A percentile compares a stretch with the other conserved stretches of the same genome.
These are phyloP conservation scores for Phytopythium montanum DNA, from an alignment of 352 stramenopile species.

Conservation along the genomic window DNA sequence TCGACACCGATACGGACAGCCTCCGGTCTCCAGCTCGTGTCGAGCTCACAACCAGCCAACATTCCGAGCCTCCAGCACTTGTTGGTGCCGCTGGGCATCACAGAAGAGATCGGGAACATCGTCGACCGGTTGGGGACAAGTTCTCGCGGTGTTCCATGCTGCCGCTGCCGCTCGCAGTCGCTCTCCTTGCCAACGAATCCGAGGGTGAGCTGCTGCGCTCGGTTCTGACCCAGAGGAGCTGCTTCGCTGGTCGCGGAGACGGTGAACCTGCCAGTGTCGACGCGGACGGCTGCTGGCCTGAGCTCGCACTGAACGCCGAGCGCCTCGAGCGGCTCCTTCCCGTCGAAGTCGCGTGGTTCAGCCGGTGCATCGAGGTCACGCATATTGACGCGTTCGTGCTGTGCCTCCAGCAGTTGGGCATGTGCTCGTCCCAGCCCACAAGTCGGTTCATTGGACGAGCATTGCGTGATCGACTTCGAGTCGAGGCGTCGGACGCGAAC, in stretches of 20 bases:
- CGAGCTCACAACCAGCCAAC: background rate
- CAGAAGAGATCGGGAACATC: background rate
- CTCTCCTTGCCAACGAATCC: constrained; percentile 61
- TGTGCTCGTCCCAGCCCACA: constrained; percentile 39
- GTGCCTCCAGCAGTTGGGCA: constrained; percentile 51
- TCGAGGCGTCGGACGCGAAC: constrained; percentile 29
- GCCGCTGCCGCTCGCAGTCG: constrained; percentile 49
- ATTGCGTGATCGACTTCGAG: constrained; percentile 47
- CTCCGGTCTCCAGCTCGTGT: background rate
- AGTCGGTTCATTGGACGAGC: constrained; percentile 64
- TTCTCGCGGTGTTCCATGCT: constrained; percentile 41
- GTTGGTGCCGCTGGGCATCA: background rate
- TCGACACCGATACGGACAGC: background rate
- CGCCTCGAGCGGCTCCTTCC: constrained; percentile 49
- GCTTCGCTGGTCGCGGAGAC: background rate
- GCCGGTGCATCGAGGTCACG: constrained; percentile 38
- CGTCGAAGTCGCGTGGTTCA: constrained; percentile 58
- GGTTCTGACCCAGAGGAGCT: constrained; percentile 22
- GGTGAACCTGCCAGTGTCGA: background rate
- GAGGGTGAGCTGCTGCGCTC: constrained; percentile 47
- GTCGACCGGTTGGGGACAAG: constrained; percentile 7
- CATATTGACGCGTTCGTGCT: constrained; percentile 63
- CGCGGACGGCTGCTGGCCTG: constrained; percentile 41
- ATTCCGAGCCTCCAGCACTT: background rate
- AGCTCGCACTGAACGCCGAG: constrained; percentile 55